Evolutionary conservation across 345 rosid species (phyloP), one percentile per base, ranked within the genome.

Genomic region (Hypericum perforatum): DNA sequence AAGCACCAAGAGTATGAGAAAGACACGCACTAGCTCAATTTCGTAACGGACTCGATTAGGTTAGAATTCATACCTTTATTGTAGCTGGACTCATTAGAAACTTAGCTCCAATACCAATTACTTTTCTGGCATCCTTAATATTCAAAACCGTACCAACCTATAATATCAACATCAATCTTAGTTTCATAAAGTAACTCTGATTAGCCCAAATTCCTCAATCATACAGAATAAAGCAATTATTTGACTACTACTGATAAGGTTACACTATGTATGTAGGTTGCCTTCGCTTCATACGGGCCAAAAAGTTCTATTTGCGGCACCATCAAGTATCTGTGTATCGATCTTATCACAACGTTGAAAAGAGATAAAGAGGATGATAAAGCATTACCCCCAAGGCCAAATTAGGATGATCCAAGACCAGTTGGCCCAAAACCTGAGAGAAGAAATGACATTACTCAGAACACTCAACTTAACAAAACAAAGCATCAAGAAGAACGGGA

Each of bases 31-130:
- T 22, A 22, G 32, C 32, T 22, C 4, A 22, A 22, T 22, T 22
- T 22, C 2, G 4, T 22, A 1, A 22, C 32, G 4, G 32, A 22
- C 32, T 22, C 32, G 32, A 22, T 22, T 22, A 4, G 32, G 32
- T 22, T 22, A 22, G 32, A 40, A 42, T n/a, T 9, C 14, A 57
- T 57, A 81, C 81, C 76, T 67, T 67, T 37, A 76, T 57, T 7
- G 54, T 71, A 44, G 74, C 79, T 41, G 87, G 87, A 61, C 87
- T 78, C 84, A 69, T 76, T 48, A 81, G 53, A 67, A 81, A 81
- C 61, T 72, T 76, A 54, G 84, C 87, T 54, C 84, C 81, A 8
- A 67, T 70, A 49, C 38, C 43, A 49, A 42, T 65, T 49, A 83
- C 84, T 10, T 45, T 64, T 48, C 37, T 54, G 42, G 84, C 81